Base-by-base conservation (phyloP, 495 filamentous ascomycete genomes). In the Penicillium herquei region DNA sequence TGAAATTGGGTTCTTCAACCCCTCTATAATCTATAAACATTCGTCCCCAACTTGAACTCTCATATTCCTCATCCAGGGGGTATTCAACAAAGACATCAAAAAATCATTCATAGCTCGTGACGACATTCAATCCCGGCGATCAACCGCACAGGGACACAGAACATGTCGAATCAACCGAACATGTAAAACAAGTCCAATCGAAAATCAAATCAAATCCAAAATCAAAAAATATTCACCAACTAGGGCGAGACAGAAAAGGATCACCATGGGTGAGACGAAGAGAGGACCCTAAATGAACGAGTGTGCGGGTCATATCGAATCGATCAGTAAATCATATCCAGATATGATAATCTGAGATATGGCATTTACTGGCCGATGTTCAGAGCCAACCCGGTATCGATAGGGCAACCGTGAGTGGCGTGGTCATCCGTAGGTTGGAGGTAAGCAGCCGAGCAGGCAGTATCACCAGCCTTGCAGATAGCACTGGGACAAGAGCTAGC, bases 331-430 rank as follows among this genome's bases (percentile, higher is more conserved):
- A 34, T 12, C 12, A 45, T 44, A 51, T 55, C 39, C 41, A 51
- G 43, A 33, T 51, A 37, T 43, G 18, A 43, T 42, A 11, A 53
- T 49, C n/a, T n/a, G n/a, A n/a, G n/a, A n/a, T n/a, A n/a, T n/a
- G n/a, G n/a, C 52, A 52, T 58, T 60, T 72, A 68, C 61, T 69
- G 63, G 50, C 73, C 73, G 21, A 76, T 61, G 42, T 51, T 69
- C 52, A 78, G 43, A 32, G 58, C 60, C 55, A 78, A 70, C 44
- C 59, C 61, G 45, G 76, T 78, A 61, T 74, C 51, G 53, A 74
- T 67, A 33, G 71, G 73, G 69, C 75, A 78, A 49, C 73, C 70
- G 64, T 77, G 75, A 37, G 74, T 78, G 48, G 74, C 75, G 32
- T 73, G 64, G 67, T 78, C 65, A 62, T 77, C 74, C 30, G 67